phyloP scores from a whole-genome alignment of 768 basidiomycete genomes.

The Strobilomyces confusus region DNA sequence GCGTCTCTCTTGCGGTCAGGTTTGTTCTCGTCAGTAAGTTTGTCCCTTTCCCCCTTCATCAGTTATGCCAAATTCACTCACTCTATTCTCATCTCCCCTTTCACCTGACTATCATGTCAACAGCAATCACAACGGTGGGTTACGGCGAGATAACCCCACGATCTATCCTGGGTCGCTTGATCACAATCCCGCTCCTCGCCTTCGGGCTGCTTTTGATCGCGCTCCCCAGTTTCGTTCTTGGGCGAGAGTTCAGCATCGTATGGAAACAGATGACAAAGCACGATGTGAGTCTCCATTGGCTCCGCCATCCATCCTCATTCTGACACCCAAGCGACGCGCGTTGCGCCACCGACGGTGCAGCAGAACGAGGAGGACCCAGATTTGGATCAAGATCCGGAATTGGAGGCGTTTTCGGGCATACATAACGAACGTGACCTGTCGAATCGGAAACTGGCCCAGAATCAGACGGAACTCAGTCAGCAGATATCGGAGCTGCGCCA shows the following conservation, averaged over 20 bases:
- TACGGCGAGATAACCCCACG: constrained; percentile 91
- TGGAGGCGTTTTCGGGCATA: constrained; percentile 4
- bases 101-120: not conserved
- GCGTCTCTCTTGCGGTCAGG: constrained; percentile 28
- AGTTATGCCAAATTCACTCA: not conserved
- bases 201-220: constrained; percentile 89
- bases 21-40: constrained; percentile 77
- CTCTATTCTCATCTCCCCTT: not conserved
- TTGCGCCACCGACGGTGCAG: not conserved
- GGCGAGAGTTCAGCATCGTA: constrained; percentile 84
- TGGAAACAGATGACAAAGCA: constrained; percentile 76
- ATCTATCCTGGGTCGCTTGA: constrained; percentile 79
- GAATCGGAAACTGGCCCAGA: constrained; percentile 60
- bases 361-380: not conserved
- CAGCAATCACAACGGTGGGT: constrained; percentile 85
- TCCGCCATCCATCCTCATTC: not conserved
- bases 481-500: constrained; percentile 58
- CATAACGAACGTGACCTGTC: constrained; percentile 39
- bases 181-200: constrained; percentile 82
- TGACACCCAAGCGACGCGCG: not conserved
- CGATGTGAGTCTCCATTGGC: constrained; percentile 31
- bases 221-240: constrained; percentile 87
- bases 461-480: constrained; percentile 59
- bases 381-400: not conserved
- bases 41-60: not conserved